Evolutionary conservation across 257 asterid genomes (phyloP), one percentile per base, ranked within the genome.

Genomic region (Cinchona pubescens): DNA sequence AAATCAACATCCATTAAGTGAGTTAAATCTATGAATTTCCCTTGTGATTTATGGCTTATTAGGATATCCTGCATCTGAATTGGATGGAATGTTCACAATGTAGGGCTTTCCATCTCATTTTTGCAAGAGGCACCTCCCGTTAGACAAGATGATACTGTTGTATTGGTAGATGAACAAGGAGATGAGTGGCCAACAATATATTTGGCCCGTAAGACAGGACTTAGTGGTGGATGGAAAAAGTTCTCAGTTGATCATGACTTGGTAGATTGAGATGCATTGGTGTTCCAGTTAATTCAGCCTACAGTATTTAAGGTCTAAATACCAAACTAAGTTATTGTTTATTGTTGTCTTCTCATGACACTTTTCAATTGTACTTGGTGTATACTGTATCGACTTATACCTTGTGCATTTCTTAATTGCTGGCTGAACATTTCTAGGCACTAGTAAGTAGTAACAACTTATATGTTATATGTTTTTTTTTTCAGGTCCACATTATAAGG

Each of bases 171-270:
- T 74, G 97, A 94, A 80, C 48, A 78, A 61, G 95, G 89, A 34
- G 91, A 82, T 42, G 89, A 90, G 82, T 92, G 94, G 92, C 91
- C 89, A 43, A 89, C 88, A 11, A 75, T 88, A 53, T 89, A 92
- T 71, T 79, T 94, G 70, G 85, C 92, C 49, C 86, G 91, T 29
- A 94, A 94, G 78, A 56, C 68, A 13, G 97, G 97, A 40, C 93
- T 94, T 18, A 94, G 98, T 23, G 98, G 97, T 18, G 98, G 98
- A 34, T 94, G 98, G 97, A 94, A 89, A 77, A 85, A 79, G 78
- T 94, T 94, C 55, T 69, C 98, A 1, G 87, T 92, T 49, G 97
- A 92, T 80, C 98, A 94, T 68, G 85, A 82, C 66, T 88, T 92
- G 81, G 97, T 82, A 0, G 97, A 94, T 68, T 97, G 98, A 0